Base-by-base conservation (phyloP, 2,329 filamentous ascomycete genomes). In the Paecilomyces sp. region DNA sequence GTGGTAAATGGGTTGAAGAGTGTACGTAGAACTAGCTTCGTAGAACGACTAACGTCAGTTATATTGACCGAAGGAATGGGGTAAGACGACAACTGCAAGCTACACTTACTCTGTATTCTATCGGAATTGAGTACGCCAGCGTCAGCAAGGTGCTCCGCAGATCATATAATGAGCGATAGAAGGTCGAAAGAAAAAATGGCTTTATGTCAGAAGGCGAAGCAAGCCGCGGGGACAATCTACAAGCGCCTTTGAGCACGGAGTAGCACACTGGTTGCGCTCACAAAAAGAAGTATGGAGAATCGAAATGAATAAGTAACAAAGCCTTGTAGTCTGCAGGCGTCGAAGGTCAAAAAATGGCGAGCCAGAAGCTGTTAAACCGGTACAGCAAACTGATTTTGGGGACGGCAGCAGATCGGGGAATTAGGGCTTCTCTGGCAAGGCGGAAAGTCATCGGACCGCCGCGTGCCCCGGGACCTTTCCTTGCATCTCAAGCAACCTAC, bases 341-440 rank as follows among this genome's bases (percentile, higher is more conserved):
- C 22, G 51, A 25, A 53, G 51, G 51, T 30, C 22, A 30, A 22
- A 30, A 33, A 53, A 30, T 2, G 22, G 22, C 12, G 51, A 12
- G 51, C 24, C 24, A 30, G 9, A 53, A 25, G 51, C 51, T 30
- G 51, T 53, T 30, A 30, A 53, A 53, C 22, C 22, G 51, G 51
- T 30, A 12, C 24, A 53, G 51, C 22, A 25, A 30, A 53, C 22
- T 25, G 28, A 53, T 25, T 30, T 53, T 25, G 51, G 24, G 51
- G 51, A 53, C 28, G 34, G 34, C 58, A 55, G 54, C 58, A 55
- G 22, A 36, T 62, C 61, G 64, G 67, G 69, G 67, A 74, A 73
- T 75, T 76, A 75, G 73, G 73, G 73, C 72, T 75, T 68, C 66
- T 60, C 61, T 61, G 64, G 62, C 63, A 61, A 18, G 65, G 61